A percentile compares a stretch with the other conserved stretches of the same genome.
Conservation (phyloP, 106 monocot species). For the Acorus gramineus region DNA sequence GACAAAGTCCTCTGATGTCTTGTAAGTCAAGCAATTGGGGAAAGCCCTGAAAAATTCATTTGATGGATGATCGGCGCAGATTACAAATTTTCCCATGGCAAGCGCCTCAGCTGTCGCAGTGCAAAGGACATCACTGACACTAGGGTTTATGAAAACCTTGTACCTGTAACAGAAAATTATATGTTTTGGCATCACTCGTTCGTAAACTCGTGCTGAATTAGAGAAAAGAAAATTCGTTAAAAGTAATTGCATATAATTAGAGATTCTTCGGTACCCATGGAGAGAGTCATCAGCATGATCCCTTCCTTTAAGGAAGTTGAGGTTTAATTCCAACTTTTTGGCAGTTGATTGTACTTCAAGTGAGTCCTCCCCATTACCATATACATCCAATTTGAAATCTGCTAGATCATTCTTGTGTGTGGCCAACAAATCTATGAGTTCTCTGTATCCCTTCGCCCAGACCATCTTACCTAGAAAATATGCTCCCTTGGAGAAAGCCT, state of each 20-base stretch:
- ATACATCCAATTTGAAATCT: slow-evolving; percentile 74
- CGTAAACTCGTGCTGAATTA: no score
- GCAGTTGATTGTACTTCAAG: slow-evolving; percentile 78
- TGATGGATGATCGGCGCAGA: slow-evolving; percentile 98
- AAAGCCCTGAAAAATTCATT: slow-evolving; percentile 91
- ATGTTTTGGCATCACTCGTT: neutral
- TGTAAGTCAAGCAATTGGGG: slow-evolving; percentile 93
- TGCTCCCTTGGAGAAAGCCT: slow-evolving; percentile 82
- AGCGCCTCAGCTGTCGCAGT: slow-evolving; percentile 98
- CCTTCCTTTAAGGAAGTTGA: slow-evolving; percentile 86
- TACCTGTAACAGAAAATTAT: slow-evolving; percentile 39
- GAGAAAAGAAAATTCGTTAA: neutral
- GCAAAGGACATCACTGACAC: slow-evolving; percentile 91
- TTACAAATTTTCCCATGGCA: slow-evolving; percentile 98
- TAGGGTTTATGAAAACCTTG: slow-evolving; percentile 96
- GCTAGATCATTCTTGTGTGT: slow-evolving; percentile 77
- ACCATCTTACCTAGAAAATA: slow-evolving; percentile 99
- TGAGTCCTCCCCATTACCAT: slow-evolving; percentile 98
- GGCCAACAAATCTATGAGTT: slow-evolving; percentile 72
- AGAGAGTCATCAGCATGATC: slow-evolving; percentile 98
- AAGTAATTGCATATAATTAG: neutral
- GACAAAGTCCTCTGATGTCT: slow-evolving; percentile 79
- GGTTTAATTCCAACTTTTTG: slow-evolving; percentile 61
- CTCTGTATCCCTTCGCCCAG: slow-evolving; percentile 98
- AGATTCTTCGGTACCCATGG: slow-evolving; percentile 40